Base-by-base conservation (phyloP, 805 yeast genomes). In the Yamadazyma ubonensis region DNA sequence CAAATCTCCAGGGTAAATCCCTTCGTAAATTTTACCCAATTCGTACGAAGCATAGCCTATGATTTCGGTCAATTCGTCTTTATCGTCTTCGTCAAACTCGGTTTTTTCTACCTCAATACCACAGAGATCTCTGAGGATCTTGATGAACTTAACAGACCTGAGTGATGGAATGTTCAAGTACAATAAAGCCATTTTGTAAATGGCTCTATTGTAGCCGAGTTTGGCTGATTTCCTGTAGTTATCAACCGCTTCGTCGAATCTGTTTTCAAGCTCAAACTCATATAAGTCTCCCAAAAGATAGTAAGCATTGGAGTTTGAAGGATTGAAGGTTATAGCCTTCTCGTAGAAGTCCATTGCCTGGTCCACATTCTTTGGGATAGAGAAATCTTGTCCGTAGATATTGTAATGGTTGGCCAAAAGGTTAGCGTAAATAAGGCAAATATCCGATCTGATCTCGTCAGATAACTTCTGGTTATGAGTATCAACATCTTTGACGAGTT, bases 171-270 rank as follows among this genome's bases (percentile, higher is more conserved):
- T 64, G 33, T 63, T 55, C 44, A 69, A 55, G 37, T 59, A 63
- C 29, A 68, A 48, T 46, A 67, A 44, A 1, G 72, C 66, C 39
- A 70, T 57, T 43, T 65, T 63, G 49, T 59, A 68, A 39, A 69
- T 70, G n/a, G 73, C 73, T 29, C 63, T 53, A 44, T 67, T 67
- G 50, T 69, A 69, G n/a, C 75, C 74, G 37, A 61, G 49, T 45
- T 59, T 59, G 7, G 74, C 73, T 3, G 71, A 55, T 29, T 58
- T 54, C 36, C 56, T 67, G 50, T 65, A 69, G 36, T 56, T 53
- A 15, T 46, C 49, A 29, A 70, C 47, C 1, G 72, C 72, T 27
- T 48, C 45, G 17, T 60, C 63, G 37, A 65, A 61, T 30, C 53
- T 44, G 27, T 55, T 53, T 2, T 34, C 22, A 12, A 56, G 46